Percentiles rank a stretch among this genome's conserved stretches.
Conservation (phyloP, 768 basidiomycete species). For the Pleurotus platypus region DNA sequence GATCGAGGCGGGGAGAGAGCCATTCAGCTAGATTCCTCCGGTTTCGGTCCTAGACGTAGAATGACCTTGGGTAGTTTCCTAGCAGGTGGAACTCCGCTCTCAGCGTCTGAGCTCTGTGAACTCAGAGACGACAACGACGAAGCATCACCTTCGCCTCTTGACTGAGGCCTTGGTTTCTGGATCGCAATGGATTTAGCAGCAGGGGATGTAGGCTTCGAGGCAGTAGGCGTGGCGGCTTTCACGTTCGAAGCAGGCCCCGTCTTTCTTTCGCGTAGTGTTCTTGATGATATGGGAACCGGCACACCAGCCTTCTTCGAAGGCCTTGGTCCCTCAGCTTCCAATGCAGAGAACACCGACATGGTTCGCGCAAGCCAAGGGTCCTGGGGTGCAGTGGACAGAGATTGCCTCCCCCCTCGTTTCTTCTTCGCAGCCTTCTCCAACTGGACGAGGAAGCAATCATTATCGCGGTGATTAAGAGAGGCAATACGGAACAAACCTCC, state of each 20-base stretch:
- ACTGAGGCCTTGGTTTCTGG: too few species aligned
- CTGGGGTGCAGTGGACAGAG: conserved; percentile 23
- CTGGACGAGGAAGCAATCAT: conserved; percentile 26
- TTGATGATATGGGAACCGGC: conserved; percentile 32
- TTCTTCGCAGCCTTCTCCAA: conserved; percentile 65
- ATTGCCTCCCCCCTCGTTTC: conserved; percentile 46
- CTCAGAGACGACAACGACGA: neutral
- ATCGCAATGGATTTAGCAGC: neutral
- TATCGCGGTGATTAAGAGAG: neutral
- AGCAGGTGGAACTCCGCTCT: neutral
- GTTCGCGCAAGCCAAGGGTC: conserved; percentile 63
- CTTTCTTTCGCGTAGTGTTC: conserved; percentile 49
- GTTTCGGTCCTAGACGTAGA: conserved; percentile 25
- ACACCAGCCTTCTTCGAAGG: conserved; percentile 12
- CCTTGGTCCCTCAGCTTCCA: conserved; percentile 30
- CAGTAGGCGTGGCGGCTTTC: conserved; percentile 14
- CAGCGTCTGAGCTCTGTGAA: neutral
- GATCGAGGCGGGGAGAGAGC: too few species aligned
- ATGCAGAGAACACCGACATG: conserved; percentile 39
- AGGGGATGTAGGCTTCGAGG: conserved; percentile 7
- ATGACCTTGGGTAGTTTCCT: conserved; percentile 31
- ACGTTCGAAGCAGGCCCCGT: conserved; percentile 15
- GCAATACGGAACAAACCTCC: conserved; percentile 39
- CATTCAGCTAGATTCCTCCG: neutral
- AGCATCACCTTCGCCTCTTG: neutral